Base-by-base conservation (phyloP, 306 rosid genomes). In the Cucurbita ficifolia region DNA sequence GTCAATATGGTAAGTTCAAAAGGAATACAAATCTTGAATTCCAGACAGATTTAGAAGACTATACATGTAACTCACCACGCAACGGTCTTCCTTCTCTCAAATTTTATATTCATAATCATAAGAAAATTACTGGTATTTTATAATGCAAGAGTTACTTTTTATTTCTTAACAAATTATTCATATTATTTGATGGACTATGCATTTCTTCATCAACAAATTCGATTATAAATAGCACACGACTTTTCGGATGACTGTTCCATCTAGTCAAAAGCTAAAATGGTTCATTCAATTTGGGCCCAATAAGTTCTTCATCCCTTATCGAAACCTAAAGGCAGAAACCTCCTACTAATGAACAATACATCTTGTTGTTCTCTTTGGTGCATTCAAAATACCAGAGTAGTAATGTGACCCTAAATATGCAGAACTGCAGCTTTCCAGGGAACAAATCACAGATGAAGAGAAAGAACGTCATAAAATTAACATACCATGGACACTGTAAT, bases 401-500 rank as follows among this genome's bases (percentile, higher is more conserved):
- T 49, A 33, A 18, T 48, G 60, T 33, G 60, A 36, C 5, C 53
- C 24, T 42, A 65, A 65, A 50, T 24, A 49, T 29, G 48, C 19
- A 24, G 19, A 16, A 70, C 48, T 51, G 17, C n/a, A 50, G 33
- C 14, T 48, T 29, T 33, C 18, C 16, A 0, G 8, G 48, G 24
- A 35, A 17, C 49, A 5, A 52, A 48, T 5, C 5, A 29, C 16
- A 33, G 3, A 35, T 71, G 35, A 11, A 71, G 46, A 71, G 33
- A 52, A 58, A 57, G 55, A 21, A 45, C 12, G 6, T 11, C 55
- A 17, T 74, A 21, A 29, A 49, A 35, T 61, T 63, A 51, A 72
- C 83, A 76, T 95, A 95, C 99, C 99, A 95, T 95, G 64, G 99
- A 91, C 79, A 95, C 60, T 58, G 92, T 73, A 65, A 95, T 89